These are phyloP conservation scores for Tinospora cordifolia DNA, from an alignment of 164 flowering plant species.

Conservation along the genomic window DNA sequence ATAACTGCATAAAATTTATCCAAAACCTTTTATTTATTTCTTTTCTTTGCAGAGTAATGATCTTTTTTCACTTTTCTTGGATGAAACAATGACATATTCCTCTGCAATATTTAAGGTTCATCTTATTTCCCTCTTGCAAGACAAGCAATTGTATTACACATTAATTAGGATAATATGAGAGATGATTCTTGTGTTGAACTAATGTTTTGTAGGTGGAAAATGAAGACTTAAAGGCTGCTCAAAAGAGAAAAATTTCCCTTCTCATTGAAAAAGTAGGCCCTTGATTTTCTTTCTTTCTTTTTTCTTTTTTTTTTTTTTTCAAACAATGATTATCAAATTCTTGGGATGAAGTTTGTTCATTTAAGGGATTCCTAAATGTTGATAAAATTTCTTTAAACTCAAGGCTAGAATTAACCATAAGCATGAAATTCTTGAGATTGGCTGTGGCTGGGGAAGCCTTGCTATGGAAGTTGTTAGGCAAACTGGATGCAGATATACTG, in stretches of 20 bases:
- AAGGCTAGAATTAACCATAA: constrained; percentile 57
- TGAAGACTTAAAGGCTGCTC: constrained; percentile 80
- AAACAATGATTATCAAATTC: neutral
- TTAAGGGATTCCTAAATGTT: neutral
- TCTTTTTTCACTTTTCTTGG: constrained; percentile 79
- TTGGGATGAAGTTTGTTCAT: neutral
- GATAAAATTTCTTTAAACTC: neutral
- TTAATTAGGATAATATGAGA: neutral
- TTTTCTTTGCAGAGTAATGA: constrained; percentile 63
- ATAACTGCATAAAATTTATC: neutral
- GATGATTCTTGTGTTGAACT: neutral
- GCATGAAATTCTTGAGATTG: constrained; percentile 85
- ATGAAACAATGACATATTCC: constrained; percentile 91
- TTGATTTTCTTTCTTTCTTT: no score
- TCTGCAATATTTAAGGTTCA: constrained; percentile 81
- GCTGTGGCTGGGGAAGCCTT: constrained; percentile 91
- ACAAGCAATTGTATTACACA: neutral
- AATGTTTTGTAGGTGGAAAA: constrained; percentile 32
- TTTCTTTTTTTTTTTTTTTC: no score
- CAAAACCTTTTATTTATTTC: constrained; percentile 7
- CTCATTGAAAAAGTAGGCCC: constrained; percentile 69
- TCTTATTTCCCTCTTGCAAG: neutral
- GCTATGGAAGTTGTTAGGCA: constrained; percentile 80
- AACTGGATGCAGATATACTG: constrained; percentile 92
- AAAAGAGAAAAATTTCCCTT: constrained; percentile 65